Conservation (phyloP, 148 eudicot genomes). For the Chenopodium berlandieri region DNA sequence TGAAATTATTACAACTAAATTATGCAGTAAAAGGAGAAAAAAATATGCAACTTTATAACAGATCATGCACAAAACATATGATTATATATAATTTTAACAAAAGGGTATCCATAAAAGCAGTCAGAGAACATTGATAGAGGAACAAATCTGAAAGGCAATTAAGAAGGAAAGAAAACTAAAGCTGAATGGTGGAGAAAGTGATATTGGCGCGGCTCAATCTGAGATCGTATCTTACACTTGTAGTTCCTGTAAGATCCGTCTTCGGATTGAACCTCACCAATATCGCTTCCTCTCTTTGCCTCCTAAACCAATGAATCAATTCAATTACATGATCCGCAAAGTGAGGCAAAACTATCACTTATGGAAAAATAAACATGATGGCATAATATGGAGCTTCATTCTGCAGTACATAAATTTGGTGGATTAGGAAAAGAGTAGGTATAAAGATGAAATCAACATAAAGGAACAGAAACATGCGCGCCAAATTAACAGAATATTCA, state of each 20-base stretch:
- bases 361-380: conserved; percentile 15
- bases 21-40: not conserved
- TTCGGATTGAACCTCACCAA: conserved; percentile 99
- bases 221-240: conserved; percentile 63
- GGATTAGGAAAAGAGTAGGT: conserved; percentile 32
- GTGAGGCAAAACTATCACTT: not conserved
- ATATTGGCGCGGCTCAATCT: conserved; percentile 99
- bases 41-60: not conserved
- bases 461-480: conserved; percentile 16
- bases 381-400: conserved; percentile 6
- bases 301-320: conserved; percentile 2
- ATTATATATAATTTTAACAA: not conserved
- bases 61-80: not conserved
- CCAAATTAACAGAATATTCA: conserved; percentile 26
- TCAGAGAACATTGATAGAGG: not conserved
- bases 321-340: conserved; percentile 3
- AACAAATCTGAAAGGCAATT: not conserved
- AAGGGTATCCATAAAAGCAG: not conserved
- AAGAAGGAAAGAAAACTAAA: not conserved
- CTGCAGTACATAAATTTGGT: conserved; percentile 22
- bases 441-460: conserved; percentile 22
- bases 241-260: conserved; percentile 55
- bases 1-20: not conserved
- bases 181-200: conserved; percentile 42
- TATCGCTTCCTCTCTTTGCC: conserved; percentile 49